Percentiles rank a stretch among this genome's conserved stretches.
Evolutionary conservation across 116 monocot genomes (phyloP).

Genomic region (Papilionanthe hybrid): DNA sequence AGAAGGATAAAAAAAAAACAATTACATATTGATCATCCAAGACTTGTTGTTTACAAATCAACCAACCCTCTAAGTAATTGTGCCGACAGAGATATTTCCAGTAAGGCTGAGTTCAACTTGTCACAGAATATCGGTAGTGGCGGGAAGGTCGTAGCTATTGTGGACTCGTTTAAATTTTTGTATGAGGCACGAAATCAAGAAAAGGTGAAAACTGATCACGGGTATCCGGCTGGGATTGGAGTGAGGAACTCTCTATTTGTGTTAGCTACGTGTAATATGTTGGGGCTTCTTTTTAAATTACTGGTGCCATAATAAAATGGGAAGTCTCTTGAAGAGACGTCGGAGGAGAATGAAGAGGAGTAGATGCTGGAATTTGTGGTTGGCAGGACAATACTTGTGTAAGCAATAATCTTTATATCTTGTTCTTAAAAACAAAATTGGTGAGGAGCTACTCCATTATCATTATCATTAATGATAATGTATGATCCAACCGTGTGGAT

Average conservation of each 20-base stretch:
- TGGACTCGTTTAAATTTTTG: conserved; percentile 11
- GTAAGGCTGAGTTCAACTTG: conserved; percentile 14
- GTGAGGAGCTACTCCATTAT: no score
- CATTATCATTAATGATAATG: no score
- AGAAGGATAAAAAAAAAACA: no score
- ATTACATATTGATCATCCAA: no score
- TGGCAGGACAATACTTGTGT: no score
- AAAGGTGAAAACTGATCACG: neutral
- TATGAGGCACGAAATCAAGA: conserved; percentile 8
- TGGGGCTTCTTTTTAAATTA: conserved; percentile 4
- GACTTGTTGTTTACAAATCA: no score
- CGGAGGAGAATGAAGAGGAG: neutral
- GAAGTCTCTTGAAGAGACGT: conserved; percentile 14
- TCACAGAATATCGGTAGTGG: conserved; percentile 14
- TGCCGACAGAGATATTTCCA: conserved; percentile 18
- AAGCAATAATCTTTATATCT: no score
- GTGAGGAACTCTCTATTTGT: conserved; percentile 13
- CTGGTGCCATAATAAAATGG: conserved; percentile 15
- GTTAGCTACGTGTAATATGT: conserved; percentile 4
- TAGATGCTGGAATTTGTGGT: neutral
- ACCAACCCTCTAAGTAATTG: conserved; percentile 3
- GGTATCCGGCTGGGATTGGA: conserved; percentile 9
- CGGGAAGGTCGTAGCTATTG: conserved; percentile 14
- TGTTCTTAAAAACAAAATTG: no score
- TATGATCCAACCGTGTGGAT: no score